Conservation (phyloP, 2,329 filamentous ascomycete species). For the Bimuria novae-zelandiae region DNA sequence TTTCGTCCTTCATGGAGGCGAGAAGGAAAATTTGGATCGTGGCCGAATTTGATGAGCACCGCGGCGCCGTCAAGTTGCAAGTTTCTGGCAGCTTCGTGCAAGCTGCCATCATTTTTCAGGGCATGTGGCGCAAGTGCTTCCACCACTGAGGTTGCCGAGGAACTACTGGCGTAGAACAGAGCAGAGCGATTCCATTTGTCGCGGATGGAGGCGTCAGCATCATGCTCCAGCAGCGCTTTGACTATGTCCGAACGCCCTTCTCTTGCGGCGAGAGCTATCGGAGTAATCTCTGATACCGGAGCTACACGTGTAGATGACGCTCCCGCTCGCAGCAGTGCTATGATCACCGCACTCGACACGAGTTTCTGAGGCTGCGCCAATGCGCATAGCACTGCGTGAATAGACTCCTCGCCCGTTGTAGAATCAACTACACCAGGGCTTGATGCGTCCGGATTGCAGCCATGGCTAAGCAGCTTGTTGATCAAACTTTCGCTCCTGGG, state of each 20-base stretch:
- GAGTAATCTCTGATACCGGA: constrained; percentile 57
- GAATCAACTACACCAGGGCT: constrained; percentile 52
- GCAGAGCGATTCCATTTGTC: constrained; percentile 64
- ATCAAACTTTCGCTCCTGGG: constrained; percentile 28
- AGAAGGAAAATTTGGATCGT: constrained; percentile 69
- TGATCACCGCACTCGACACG: constrained; percentile 63
- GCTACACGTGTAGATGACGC: constrained; percentile 65
- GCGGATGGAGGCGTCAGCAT: constrained; percentile 63
- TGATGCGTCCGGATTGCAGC: constrained; percentile 48
- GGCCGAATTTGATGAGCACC: constrained; percentile 62
- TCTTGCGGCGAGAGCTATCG: constrained; percentile 64
- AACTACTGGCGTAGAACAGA: constrained; percentile 62
- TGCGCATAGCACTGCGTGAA: constrained; percentile 65
- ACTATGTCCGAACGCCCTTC: constrained; percentile 62
- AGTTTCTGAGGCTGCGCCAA: constrained; percentile 66
- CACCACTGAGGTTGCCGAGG: constrained; percentile 31
- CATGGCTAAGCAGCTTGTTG: constrained; percentile 27
- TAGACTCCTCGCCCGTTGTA: constrained; percentile 57
- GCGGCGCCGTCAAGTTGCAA: constrained; percentile 62
- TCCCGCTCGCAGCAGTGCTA: constrained; percentile 59
- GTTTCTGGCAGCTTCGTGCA: constrained; percentile 67
- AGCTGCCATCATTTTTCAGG: constrained; percentile 65
- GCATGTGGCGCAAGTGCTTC: constrained; percentile 60
- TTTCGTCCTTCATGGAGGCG: constrained; percentile 65
- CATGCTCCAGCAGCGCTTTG: constrained; percentile 60